Evolutionary conservation across 768 basidiomycete genomes (phyloP), one percentile per base, ranked within the genome.

Genomic region (Lentinula edodes): DNA sequence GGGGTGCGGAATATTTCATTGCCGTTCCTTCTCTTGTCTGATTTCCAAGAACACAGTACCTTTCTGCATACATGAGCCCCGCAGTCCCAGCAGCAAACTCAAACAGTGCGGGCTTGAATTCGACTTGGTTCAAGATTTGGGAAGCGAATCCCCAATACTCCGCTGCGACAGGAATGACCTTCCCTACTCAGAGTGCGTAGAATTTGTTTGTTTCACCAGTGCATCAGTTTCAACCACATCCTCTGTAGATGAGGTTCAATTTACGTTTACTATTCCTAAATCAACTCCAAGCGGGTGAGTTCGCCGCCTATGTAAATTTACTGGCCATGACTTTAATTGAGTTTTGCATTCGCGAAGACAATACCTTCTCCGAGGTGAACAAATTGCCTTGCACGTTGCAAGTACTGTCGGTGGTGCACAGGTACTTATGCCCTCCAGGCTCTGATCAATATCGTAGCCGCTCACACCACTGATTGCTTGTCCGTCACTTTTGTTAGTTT

Each of bases 111-210:
- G 80, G 77, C 7, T 70, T 74, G 7, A 75, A 74, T n/a, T 73
- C 70, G 61, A 78, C 75, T 15, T 80, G 77, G 74, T 78, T 78
- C 71, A 78, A 79, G 71, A 73, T 78, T 52, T 78, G 75, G 73
- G 73, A 80, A 65, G 73, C 72, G 70, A 61, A 71, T 9, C 74
- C 74, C n/a, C 63, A 62, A 16, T 75, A 64, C 61, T 67, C 70
- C 3, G 32, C 72, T 23, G 70, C 68, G 51, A 73, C 72, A 7
- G 73, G 72, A 36, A 63, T 74, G 18, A 63, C 68, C 12, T 74
- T 74, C 48, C 65, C 67, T 55, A 73, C 74, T 48, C 46, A 10
- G 64, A 65, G 57, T 73, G 72, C 23, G 28, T 28, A 42, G 13
- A 23, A 41, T 16, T 58, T 38, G 6, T 20, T 38, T 13, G 38